A percentile compares a stretch with the other conserved stretches of the same genome.
Evolutionary conservation across 2,329 filamentous ascomycete genomes (phyloP).

Genomic region (Trichoderma sp.): DNA sequence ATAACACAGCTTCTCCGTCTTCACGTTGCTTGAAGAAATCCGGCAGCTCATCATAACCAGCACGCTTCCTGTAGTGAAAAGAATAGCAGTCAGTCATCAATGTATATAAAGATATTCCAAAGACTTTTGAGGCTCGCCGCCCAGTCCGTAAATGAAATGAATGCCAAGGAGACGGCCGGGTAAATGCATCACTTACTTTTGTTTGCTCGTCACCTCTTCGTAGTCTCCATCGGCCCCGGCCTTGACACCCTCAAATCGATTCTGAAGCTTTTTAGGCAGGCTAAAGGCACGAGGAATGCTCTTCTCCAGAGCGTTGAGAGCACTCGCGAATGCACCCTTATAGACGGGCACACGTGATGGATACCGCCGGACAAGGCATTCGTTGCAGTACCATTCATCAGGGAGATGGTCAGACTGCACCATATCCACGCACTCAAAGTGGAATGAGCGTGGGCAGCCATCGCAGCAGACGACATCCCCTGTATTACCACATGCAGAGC

Average conservation of each 20-base stretch:
- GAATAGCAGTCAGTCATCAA: neutral
- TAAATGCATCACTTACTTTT: constrained; percentile 54
- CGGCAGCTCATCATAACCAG: constrained; percentile 58
- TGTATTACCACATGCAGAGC: constrained; percentile 78
- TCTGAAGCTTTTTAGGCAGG: constrained; percentile 68
- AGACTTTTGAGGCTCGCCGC: neutral
- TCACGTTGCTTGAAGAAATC: constrained; percentile 70
- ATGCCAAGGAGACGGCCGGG: neutral
- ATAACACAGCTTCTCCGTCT: constrained; percentile 75
- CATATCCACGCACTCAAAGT: constrained; percentile 84
- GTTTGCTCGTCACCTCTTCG: constrained; percentile 65
- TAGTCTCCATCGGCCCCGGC: constrained; percentile 78
- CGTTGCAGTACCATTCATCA: constrained; percentile 83
- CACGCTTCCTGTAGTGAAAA: constrained; percentile 44
- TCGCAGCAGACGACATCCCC: constrained; percentile 92
- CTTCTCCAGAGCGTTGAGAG: constrained; percentile 64
- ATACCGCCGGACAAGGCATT: constrained; percentile 56
- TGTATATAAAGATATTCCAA: neutral
- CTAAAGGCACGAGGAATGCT: constrained; percentile 70
- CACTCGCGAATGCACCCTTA: constrained; percentile 58
- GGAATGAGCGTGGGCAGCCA: constrained; percentile 84
- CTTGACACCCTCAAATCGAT: constrained; percentile 75
- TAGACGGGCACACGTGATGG: constrained; percentile 46
- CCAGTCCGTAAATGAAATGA: neutral
- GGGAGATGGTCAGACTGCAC: constrained; percentile 65